These are phyloP conservation scores for Gloeophyllum trabeum DNA, from an alignment of 768 basidiomycete genomes.

Conservation along the genomic window DNA sequence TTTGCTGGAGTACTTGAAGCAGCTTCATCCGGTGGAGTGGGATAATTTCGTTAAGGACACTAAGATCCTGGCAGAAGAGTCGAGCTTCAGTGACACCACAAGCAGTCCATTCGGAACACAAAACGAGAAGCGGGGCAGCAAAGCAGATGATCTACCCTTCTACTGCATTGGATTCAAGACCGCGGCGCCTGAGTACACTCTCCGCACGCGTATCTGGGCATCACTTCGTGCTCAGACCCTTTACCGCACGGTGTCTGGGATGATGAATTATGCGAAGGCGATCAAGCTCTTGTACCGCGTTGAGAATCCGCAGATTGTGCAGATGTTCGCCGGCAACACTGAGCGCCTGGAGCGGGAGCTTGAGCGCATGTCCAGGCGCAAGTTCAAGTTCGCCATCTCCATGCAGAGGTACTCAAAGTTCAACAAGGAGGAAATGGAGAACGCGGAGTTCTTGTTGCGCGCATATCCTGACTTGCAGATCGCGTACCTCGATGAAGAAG, in stretches of 20 bases:
- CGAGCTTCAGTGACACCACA: slow-evolving; percentile 37
- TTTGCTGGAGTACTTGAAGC: slow-evolving; percentile 94
- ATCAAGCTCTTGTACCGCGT: slow-evolving; percentile 98
- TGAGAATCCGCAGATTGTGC: slow-evolving; percentile 96
- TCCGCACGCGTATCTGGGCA: slow-evolving; percentile 98
- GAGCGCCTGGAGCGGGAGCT: slow-evolving; percentile 92
- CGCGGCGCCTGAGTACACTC: slow-evolving; percentile 95
- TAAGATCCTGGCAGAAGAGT: slow-evolving; percentile 93
- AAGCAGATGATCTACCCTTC: slow-evolving; percentile 92
- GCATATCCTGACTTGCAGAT: slow-evolving; percentile 99
- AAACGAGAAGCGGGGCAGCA: slow-evolving; percentile 72
- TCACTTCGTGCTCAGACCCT: slow-evolving; percentile 96
- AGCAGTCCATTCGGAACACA: slow-evolving; percentile 25
- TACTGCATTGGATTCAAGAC: slow-evolving; percentile 99
- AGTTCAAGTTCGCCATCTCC: slow-evolving; percentile 96
- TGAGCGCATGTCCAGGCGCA: slow-evolving; percentile 92
- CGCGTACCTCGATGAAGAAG: slow-evolving; percentile 95
- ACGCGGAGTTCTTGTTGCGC: slow-evolving; percentile 93
- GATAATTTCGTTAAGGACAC: slow-evolving; percentile 99
- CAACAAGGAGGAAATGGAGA: slow-evolving; percentile 98
- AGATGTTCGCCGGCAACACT: slow-evolving; percentile 92
- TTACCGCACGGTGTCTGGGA: slow-evolving; percentile 97
- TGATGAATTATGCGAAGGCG: slow-evolving; percentile 99
- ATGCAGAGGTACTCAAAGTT: slow-evolving; percentile 99
- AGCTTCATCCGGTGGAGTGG: slow-evolving; percentile 97